Conservation (phyloP, 805 yeast genomes). For the Kazachstania psychrophila region DNA sequence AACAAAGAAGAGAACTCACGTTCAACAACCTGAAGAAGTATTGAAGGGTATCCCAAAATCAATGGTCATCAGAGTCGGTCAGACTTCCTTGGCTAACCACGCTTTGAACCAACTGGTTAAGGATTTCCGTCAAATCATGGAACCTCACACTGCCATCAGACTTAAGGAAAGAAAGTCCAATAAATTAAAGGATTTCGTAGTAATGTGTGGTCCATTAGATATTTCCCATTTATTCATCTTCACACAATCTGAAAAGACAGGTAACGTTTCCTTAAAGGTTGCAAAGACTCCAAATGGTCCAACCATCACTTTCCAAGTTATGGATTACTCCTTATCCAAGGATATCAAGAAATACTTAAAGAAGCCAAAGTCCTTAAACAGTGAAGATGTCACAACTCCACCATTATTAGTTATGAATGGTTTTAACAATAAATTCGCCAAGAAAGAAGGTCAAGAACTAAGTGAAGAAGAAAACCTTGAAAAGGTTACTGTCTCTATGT, state of each 20-base stretch:
- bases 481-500: slow-evolving; percentile 74
- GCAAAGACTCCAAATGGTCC: slow-evolving; percentile 94
- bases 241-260: slow-evolving; percentile 68
- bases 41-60: slow-evolving; percentile 74
- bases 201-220: slow-evolving; percentile 97
- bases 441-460: slow-evolving; percentile 7
- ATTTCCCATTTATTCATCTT: slow-evolving; percentile 83
- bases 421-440: slow-evolving; percentile 35
- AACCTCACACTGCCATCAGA: slow-evolving; percentile 90
- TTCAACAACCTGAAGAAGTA: slow-evolving; percentile 52
- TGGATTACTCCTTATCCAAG: slow-evolving; percentile 67
- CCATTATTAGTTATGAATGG: slow-evolving; percentile 91
- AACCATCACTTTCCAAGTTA: slow-evolving; percentile 71
- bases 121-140: slow-evolving; percentile 86
- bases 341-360: slow-evolving; percentile 65
- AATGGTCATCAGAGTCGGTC: slow-evolving; percentile 85
- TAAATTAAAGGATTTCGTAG: slow-evolving; percentile 83
- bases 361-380: slow-evolving; percentile 69
- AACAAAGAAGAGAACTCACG: slow-evolving; percentile 83
- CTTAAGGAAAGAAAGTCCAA: slow-evolving; percentile 80
- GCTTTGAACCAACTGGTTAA: slow-evolving; percentile 74
- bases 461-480: slow-evolving; percentile 38
- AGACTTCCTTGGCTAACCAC: slow-evolving; percentile 46
- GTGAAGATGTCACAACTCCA: slow-evolving; percentile 64
- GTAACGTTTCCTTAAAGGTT: slow-evolving; percentile 72